Evolutionary conservation across 345 rosid genomes (phyloP), one percentile per base, ranked within the genome.

Genomic region (Citrus reticulata): DNA sequence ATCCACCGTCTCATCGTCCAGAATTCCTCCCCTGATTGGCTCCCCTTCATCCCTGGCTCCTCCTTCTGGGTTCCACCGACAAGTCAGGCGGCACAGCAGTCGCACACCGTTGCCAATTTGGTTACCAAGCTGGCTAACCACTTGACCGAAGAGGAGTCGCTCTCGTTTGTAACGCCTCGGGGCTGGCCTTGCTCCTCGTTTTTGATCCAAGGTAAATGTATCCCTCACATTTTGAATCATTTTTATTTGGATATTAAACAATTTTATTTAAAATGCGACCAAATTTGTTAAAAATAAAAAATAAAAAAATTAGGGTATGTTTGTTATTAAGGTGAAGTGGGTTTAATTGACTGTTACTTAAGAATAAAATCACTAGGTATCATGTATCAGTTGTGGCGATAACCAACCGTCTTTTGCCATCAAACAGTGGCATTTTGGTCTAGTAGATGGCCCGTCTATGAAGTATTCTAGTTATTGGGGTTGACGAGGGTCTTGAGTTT

Each of bases 21-120:
- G 40, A 85, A 83, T 14, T 84, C 89, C 22, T 72, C 89, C 7
- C 89, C 92, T 0, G 85, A 85, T 75, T 89, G 90, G 90, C 86
- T 89, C 3, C 88, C 89, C 66, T 84, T 89, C 60, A 49, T 85
- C 0, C 89, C 89, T 6, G 92, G 89, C 2, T 79, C 85, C 14
- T 89, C 91, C 46, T 89, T 87, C 62, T 85, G 88, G 86, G 92
- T 89, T 73, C 89, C 90, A 0, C 87, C 83, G 0, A 54, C 58
- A 16, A 16, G 58, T 54, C 80, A 30, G 66, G 70, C 75, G 20
- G 51, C 51, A 46, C 51, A 46, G 51, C 77, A 58, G 0, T 74
- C 86, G 0, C 73, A 82, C 4, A 76, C 77, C 58, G 57, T 87
- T 25, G 80, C 68, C 0, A 62, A 82, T 70, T 72, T 82, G 78